Conservation (phyloP, 768 basidiomycete genomes). For the Termitomyces sp. region DNA sequence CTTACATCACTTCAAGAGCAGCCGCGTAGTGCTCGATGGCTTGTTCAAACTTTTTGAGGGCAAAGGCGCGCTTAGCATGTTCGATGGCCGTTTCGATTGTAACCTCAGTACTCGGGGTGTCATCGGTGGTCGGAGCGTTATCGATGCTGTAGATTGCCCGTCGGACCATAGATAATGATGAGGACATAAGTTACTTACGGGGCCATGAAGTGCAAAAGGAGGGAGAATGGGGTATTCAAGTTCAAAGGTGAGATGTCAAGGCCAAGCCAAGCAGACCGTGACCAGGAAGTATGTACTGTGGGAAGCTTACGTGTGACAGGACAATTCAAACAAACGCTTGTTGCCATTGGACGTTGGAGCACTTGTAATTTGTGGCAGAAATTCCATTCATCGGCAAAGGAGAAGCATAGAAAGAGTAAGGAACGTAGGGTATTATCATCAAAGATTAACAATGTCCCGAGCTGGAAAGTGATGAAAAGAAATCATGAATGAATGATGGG, state of each 20-base stretch:
- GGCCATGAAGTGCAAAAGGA: constrained; percentile 2
- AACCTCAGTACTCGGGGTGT: constrained; percentile 20
- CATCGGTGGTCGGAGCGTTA: constrained; percentile 3
- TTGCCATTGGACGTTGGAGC: no score
- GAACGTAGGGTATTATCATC: constrained; percentile 3
- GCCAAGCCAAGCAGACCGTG: not conserved
- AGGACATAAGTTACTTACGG: constrained; percentile 3
- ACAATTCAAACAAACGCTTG: not conserved
- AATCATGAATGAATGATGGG: constrained; percentile 9
- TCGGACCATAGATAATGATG: not conserved
- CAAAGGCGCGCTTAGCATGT: constrained; percentile 83
- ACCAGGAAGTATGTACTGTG: not conserved
- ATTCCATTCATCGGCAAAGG: constrained; percentile 1
- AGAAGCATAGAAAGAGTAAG: constrained; percentile 1
- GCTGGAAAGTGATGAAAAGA: constrained; percentile 10
- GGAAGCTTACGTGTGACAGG: constrained; percentile 6
- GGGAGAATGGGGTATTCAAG: not conserved
- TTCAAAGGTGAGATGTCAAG: not conserved
- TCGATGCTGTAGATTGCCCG: constrained; percentile 1
- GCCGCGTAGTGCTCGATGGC: constrained; percentile 80
- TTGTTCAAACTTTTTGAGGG: constrained; percentile 80
- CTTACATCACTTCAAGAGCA: constrained; percentile 80
- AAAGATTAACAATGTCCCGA: constrained; percentile 9
- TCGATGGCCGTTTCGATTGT: constrained; percentile 59
- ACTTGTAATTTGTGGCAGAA: not conserved